Evolutionary conservation across 495 filamentous ascomycete genomes (phyloP).

Genomic region (Penicillium roqueforti): DNA sequence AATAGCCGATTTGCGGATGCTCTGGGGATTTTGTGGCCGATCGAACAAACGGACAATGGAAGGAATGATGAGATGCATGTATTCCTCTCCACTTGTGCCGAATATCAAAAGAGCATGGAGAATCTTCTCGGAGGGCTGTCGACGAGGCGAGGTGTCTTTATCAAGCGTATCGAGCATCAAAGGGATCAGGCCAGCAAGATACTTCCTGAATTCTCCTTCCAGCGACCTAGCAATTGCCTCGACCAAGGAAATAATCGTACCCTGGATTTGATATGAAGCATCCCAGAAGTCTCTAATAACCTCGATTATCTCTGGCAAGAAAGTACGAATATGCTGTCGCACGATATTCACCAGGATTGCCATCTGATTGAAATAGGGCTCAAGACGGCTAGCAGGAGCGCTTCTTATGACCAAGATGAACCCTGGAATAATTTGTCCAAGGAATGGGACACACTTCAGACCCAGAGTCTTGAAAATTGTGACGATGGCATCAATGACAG

Average conservation of each 20-base stretch:
- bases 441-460: conserved; percentile 89
- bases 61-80: conserved; percentile 98
- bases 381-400: conserved; percentile 67
- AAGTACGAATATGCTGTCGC: conserved; percentile 89
- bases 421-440: conserved; percentile 87
- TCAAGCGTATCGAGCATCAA: conserved; percentile 93
- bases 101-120: conserved; percentile 94
- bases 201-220: conserved; percentile 95
- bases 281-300: conserved; percentile 87
- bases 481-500: conserved; percentile 98
- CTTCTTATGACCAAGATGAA: conserved; percentile 82
- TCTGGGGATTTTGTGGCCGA: conserved; percentile 68
- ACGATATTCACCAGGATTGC: conserved; percentile 92
- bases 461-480: conserved; percentile 96
- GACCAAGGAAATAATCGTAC: conserved; percentile 84
- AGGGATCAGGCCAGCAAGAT: conserved; percentile 81
- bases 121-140: conserved; percentile 79
- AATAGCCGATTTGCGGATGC: conserved; percentile 81
- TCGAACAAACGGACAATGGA: conserved; percentile 92
- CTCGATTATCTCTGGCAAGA: conserved; percentile 74
- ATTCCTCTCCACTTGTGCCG: conserved; percentile 92
- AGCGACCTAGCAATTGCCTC: conserved; percentile 90
- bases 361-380: conserved; percentile 95
- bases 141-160: conserved; percentile 65
- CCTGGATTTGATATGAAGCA: conserved; percentile 67